phyloP scores from a whole-genome alignment of 2,329 filamentous ascomycete genomes.

The Cordyceps cicadae region DNA sequence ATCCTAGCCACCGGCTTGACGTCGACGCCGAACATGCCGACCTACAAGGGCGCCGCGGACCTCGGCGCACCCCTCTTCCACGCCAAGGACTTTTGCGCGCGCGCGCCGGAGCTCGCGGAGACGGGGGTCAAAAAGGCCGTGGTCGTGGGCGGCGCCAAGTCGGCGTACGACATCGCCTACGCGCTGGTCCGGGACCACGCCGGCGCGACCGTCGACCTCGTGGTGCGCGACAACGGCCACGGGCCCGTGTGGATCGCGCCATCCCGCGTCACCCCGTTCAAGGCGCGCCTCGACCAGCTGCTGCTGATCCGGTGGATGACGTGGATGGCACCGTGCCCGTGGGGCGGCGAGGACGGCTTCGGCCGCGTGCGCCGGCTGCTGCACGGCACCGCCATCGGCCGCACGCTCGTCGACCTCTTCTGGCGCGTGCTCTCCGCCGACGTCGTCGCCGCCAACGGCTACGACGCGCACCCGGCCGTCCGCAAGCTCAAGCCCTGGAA shows the following conservation, averaged over 20 bases:
- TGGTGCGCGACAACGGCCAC: slow-evolving; percentile 41
- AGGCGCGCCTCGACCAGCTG: slow-evolving; percentile 52
- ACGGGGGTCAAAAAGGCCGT: slow-evolving; percentile 25
- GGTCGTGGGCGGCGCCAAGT: slow-evolving; percentile 50
- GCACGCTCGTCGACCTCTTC: slow-evolving; percentile 38
- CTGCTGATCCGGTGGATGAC: slow-evolving; percentile 44
- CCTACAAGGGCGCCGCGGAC: slow-evolving; percentile 26
- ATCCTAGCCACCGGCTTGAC: slow-evolving; percentile 44
- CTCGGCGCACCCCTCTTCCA: slow-evolving; percentile 36
- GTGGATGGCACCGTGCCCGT: slow-evolving; percentile 59
- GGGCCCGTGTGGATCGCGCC: slow-evolving; percentile 49
- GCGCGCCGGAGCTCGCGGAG: slow-evolving; percentile 22
- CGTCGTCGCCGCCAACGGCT: slow-evolving; percentile 36
- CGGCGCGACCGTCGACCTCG: slow-evolving; percentile 39
- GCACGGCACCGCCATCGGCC: slow-evolving; percentile 41
- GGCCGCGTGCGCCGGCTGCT: slow-evolving; percentile 38
- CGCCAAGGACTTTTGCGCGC: slow-evolving; percentile 31
- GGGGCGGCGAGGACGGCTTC: slow-evolving; percentile 48
- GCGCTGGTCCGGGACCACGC: slow-evolving; percentile 40
- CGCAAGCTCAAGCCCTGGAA: slow-evolving; percentile 34
- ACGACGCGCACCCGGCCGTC: slow-evolving; percentile 33
- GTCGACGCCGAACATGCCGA: slow-evolving; percentile 34
- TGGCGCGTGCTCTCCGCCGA: slow-evolving; percentile 41
- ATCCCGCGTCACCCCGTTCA: slow-evolving; percentile 51
- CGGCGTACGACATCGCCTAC: slow-evolving; percentile 50